Conservation (phyloP, 371 early-diverging fungal species). For the Lichtheimia ornata region DNA sequence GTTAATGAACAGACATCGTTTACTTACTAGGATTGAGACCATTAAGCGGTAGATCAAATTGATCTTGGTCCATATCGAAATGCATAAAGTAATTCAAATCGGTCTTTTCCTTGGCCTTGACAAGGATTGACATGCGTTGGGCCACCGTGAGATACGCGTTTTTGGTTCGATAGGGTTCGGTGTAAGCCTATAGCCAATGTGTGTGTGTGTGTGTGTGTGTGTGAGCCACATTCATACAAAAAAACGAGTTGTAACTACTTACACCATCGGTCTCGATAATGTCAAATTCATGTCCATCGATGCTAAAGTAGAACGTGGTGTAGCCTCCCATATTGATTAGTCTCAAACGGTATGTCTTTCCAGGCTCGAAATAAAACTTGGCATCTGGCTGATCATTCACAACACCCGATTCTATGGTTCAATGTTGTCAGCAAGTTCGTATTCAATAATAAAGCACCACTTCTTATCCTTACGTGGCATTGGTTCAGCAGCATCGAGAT, state of each 20-base stretch:
- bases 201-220: not conserved
- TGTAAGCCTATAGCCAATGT: constrained; percentile 29
- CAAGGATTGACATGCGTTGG: constrained; percentile 67
- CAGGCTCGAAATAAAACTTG: constrained; percentile 21
- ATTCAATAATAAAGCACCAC: not conserved
- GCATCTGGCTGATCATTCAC: constrained; percentile 45
- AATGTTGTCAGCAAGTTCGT: not conserved
- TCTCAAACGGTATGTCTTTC: constrained; percentile 34
- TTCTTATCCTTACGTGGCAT: constrained; percentile 9
- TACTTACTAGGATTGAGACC: constrained; percentile 44
- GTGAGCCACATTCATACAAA: not conserved
- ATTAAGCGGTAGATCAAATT: constrained; percentile 66
- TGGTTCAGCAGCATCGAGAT: constrained; percentile 58
- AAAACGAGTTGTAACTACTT: not conserved
- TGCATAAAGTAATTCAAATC: constrained; percentile 65
- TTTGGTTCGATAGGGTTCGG: constrained; percentile 49
- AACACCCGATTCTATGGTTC: constrained; percentile 34
- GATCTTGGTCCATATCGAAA: constrained; percentile 72
- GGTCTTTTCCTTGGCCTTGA: constrained; percentile 61
- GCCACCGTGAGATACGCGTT: constrained; percentile 59
- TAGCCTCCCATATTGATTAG: constrained; percentile 70
- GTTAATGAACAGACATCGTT: not conserved
- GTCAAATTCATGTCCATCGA: constrained; percentile 74
- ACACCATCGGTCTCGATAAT: constrained; percentile 82
- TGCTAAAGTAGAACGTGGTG: constrained; percentile 64